These are phyloP conservation scores for Scorias spongiosa DNA, from an alignment of 2,329 filamentous ascomycete genomes.

Conservation along the genomic window DNA sequence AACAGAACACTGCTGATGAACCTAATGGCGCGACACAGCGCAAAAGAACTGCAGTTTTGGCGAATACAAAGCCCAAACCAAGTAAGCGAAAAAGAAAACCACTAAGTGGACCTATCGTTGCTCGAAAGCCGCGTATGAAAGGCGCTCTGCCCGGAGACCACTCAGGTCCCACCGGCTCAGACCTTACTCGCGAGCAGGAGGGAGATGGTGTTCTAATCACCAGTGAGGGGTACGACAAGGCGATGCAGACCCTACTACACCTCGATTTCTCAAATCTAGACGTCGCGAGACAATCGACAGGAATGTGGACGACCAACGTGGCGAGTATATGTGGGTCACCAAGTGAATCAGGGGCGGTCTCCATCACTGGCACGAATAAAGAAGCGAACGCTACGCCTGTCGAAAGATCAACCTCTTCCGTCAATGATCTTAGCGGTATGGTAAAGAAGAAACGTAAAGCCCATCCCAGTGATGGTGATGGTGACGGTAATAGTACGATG, in stretches of 20 bases:
- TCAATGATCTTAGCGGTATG: conserved; percentile 23
- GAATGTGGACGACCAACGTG: conserved; percentile 55
- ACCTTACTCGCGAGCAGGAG: neutral
- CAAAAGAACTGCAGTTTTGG: conserved; percentile 24
- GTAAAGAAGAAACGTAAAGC: conserved; percentile 37
- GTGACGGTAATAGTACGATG: conserved; percentile 1
- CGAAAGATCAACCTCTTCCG: conserved; percentile 2
- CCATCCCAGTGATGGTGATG: conserved; percentile 2
- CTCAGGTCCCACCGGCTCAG: neutral
- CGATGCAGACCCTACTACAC: conserved; percentile 46
- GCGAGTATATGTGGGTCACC: conserved; percentile 15
- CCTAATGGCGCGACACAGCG: neutral
- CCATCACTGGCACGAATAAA: conserved; percentile 5
- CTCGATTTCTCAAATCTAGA: conserved; percentile 56
- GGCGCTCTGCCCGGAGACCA: conserved; percentile 3
- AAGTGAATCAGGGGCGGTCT: conserved; percentile 3
- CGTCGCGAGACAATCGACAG: conserved; percentile 48
- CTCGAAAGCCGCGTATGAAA: conserved; percentile 41
- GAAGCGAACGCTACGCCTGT: conserved; percentile 17
- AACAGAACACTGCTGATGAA: neutral
- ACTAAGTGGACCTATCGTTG: conserved; percentile 44
- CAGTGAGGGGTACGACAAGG: conserved; percentile 28
- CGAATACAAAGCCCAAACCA: conserved; percentile 21
- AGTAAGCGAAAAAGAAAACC: conserved; percentile 26
- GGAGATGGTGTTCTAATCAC: conserved; percentile 11